These are phyloP conservation scores for Colletotrichum filicis DNA, from an alignment of 2,329 filamentous ascomycete genomes.

Conservation along the genomic window DNA sequence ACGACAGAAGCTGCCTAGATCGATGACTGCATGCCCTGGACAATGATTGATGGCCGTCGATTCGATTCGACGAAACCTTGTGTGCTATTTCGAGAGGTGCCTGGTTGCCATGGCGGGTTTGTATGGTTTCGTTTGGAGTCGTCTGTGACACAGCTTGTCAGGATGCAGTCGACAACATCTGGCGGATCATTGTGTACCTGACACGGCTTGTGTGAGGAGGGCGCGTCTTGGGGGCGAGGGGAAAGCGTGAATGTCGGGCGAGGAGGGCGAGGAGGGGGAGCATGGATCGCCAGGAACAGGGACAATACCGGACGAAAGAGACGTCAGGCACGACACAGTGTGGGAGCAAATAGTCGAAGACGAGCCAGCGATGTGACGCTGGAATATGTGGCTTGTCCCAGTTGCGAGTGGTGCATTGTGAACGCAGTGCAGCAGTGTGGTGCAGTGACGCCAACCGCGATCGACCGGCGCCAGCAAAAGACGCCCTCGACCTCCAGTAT, in stretches of 20 bases:
- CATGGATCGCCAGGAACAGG: slow-evolving; percentile 27
- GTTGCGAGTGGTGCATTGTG: background rate
- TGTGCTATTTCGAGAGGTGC: background rate
- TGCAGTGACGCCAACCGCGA: background rate
- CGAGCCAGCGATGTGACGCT: background rate
- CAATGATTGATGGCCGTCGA: background rate
- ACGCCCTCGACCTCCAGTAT: background rate
- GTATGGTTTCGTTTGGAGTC: slow-evolving; percentile 19
- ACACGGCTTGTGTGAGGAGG: slow-evolving; percentile 9
- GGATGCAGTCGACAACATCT: slow-evolving; percentile 13
- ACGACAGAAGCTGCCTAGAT: slow-evolving; percentile 4
- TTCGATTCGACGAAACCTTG: slow-evolving; percentile 7
- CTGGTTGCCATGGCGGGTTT: background rate
- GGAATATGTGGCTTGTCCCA: background rate
- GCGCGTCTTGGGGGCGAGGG: background rate
- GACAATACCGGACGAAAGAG: background rate
- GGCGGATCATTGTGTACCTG: slow-evolving; percentile 18
- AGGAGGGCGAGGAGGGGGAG: slow-evolving; percentile 2
- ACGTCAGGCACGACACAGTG: slow-evolving; percentile 10
- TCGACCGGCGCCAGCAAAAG: slow-evolving; percentile 1
- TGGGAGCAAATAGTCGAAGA: background rate
- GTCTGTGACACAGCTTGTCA: slow-evolving; percentile 4
- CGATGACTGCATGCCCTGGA: slow-evolving; percentile 5
- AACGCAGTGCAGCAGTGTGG: background rate
- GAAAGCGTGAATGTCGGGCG: background rate